phyloP scores from a whole-genome alignment of 2,329 filamentous ascomycete species.

The Xylariaceae sp. region DNA sequence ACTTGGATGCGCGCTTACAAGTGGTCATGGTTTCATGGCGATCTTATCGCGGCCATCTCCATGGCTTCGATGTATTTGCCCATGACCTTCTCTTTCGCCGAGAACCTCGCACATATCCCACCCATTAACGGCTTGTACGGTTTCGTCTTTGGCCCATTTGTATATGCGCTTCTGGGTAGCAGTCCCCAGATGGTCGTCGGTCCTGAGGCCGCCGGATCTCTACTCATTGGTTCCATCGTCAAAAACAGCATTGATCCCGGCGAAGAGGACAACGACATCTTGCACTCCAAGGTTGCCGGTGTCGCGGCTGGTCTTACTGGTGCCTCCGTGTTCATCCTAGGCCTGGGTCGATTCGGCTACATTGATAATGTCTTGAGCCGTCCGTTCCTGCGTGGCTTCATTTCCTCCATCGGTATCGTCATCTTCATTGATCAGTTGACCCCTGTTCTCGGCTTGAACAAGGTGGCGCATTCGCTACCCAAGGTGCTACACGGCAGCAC shows the following conservation, averaged over 20 bases:
- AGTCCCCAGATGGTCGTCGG: constrained; percentile 92
- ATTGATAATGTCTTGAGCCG: constrained; percentile 89
- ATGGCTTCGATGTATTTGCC: constrained; percentile 98
- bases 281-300: constrained; percentile 80
- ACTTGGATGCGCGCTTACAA: constrained; percentile 88
- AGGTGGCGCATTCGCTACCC: constrained; percentile 54
- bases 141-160: constrained; percentile 85
- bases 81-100: constrained; percentile 89
- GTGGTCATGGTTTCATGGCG: constrained; percentile 74
- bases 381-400: constrained; percentile 90
- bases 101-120: constrained; percentile 87
- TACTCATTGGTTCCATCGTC: constrained; percentile 83
- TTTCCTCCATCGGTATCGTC: constrained; percentile 93
- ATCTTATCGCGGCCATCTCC: constrained; percentile 84
- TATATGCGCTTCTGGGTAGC: constrained; percentile 87
- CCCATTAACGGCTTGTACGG: constrained; percentile 91
- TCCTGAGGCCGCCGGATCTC: constrained; percentile 86
- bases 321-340: constrained; percentile 80
- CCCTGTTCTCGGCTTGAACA: constrained; percentile 75
- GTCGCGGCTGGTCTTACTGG: constrained; percentile 85
- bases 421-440: constrained; percentile 94
- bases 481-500: constrained; percentile 79
- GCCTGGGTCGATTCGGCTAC: constrained; percentile 80
- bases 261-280: constrained; percentile 55
- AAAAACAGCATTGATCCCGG: constrained; percentile 69